Percentiles rank a stretch among this genome's conserved stretches.
These are phyloP conservation scores for Candolleomyces aberdarensis DNA, from an alignment of 768 basidiomycete species.

Conservation along the genomic window DNA sequence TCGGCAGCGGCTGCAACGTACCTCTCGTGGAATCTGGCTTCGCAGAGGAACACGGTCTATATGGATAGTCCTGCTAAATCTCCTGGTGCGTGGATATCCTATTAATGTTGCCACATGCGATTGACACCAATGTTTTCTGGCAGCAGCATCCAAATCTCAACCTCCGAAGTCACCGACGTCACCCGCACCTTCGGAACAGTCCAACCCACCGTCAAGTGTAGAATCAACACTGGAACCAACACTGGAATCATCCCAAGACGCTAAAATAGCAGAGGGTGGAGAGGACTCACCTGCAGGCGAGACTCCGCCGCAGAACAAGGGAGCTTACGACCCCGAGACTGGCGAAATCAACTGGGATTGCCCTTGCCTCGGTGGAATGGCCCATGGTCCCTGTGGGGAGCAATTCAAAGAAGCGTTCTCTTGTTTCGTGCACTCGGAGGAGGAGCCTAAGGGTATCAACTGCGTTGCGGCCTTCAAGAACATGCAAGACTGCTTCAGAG, in stretches of 20 bases:
- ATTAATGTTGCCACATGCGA: neutral
- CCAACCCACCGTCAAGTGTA: conserved; percentile 3
- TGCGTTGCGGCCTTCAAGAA: conserved; percentile 96
- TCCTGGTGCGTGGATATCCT: neutral
- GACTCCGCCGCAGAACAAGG: conserved; percentile 13
- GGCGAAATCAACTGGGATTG: conserved; percentile 99
- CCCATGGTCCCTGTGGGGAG: conserved; percentile 90
- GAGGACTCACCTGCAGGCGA: conserved; percentile 8
- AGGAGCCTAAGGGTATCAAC: conserved; percentile 96
- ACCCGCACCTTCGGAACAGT: neutral
- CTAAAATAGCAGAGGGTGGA: neutral
- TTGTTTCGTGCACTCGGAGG: conserved; percentile 92
- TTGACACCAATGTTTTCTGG: neutral
- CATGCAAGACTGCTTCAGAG: conserved; percentile 98
- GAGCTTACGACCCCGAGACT: conserved; percentile 92
- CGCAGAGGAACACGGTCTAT: conserved; percentile 39
- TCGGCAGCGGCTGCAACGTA: conserved; percentile 45
- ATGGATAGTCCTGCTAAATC: conserved; percentile 38
- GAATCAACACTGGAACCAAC: conserved; percentile 13
- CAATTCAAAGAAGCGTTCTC: conserved; percentile 95
- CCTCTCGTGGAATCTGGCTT: conserved; percentile 45
- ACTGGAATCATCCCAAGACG: conserved; percentile 9
- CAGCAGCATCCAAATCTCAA: neutral
- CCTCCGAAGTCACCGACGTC: conserved; percentile 9
- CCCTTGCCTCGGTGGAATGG: conserved; percentile 98